phyloP scores from a whole-genome alignment of 805 yeast genomes.

The Cyberlindnera maclurae region DNA sequence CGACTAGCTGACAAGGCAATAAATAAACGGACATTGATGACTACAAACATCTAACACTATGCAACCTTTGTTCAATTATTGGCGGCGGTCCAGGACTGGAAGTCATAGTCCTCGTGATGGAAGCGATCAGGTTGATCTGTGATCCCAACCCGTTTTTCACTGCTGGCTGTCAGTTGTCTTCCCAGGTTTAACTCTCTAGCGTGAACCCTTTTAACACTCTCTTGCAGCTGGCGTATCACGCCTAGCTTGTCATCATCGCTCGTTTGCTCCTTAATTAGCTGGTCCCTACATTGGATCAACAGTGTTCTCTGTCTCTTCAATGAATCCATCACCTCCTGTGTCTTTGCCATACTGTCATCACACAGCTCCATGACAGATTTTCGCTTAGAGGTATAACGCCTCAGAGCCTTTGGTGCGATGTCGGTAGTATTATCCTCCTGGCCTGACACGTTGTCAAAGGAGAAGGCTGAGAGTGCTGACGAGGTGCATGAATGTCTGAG shows the following conservation, averaged over 20 bases:
- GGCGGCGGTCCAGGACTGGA: slow-evolving; percentile 9
- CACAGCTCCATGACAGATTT: slow-evolving; percentile 18
- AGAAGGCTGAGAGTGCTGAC: slow-evolving; percentile 10
- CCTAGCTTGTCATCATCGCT: slow-evolving; percentile 9
- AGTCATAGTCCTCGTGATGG: slow-evolving; percentile 13
- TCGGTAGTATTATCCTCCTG: too few species aligned
- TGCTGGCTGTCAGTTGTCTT: slow-evolving; percentile 3
- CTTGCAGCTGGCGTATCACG: slow-evolving; percentile 10
- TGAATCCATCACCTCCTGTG: slow-evolving; percentile 17
- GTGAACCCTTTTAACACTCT: slow-evolving; percentile 8
- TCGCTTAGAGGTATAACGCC: slow-evolving; percentile 11
- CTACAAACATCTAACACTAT: too few species aligned
- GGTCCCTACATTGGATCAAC: slow-evolving; percentile 9
- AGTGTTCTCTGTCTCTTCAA: slow-evolving; percentile 21
- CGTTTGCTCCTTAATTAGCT: slow-evolving; percentile 11
- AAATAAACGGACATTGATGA: neutral
- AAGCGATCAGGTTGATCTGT: too few species aligned
- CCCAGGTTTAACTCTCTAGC: slow-evolving; percentile 5
- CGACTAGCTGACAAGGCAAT: slow-evolving; percentile 11
- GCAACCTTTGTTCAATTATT: too few species aligned
- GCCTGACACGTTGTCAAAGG: slow-evolving; percentile 21
- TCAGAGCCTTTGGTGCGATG: slow-evolving; percentile 10
- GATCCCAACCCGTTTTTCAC: neutral
- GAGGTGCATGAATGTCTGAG: neutral
- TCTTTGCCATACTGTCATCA: slow-evolving; percentile 20